phyloP scores from a whole-genome alignment of 1,284 basidiomycete species.

The Marasmius oreades region DNA sequence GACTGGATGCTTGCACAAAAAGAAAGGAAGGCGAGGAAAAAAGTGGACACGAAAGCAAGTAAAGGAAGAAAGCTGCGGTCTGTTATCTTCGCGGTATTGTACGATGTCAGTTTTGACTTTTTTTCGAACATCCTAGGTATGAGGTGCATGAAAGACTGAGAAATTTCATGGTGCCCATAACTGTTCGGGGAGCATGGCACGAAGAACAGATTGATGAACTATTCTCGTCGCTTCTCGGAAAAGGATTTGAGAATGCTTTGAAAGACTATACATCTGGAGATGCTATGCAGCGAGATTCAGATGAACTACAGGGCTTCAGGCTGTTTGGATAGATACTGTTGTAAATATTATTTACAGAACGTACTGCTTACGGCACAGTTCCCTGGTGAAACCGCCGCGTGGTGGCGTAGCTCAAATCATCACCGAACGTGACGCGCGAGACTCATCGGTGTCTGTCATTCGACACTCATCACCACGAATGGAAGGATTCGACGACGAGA shows the following conservation, averaged over 20 bases:
- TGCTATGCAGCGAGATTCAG: conserved; percentile 7
- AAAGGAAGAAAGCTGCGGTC: conserved; percentile 86
- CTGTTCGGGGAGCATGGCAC: conserved; percentile 70
- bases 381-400: too few relatives aligned
- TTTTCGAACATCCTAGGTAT: conserved; percentile 52
- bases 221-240: conserved; percentile 81
- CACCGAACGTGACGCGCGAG: not conserved
- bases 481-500: conserved; percentile 76
- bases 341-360: not conserved
- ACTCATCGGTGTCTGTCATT: not conserved
- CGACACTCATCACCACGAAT: conserved; percentile 30
- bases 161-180: conserved; percentile 91
- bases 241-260: conserved; percentile 46
- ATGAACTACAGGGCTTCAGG: conserved; percentile 39
- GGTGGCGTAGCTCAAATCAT: too few relatives aligned
- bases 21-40: conserved; percentile 71
- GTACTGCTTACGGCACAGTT: not conserved
- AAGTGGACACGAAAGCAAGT: conserved; percentile 89
- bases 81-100: conserved; percentile 23
- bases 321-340: conserved; percentile 47
- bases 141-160: conserved; percentile 91
- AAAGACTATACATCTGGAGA: conserved; percentile 19
- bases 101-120: not conserved
- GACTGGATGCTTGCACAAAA: conserved; percentile 69
- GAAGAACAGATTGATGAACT: conserved; percentile 93